Percentiles rank a stretch among this genome's conserved stretches.
phyloP scores from a whole-genome alignment of 768 basidiomycete genomes.

The Mycena amicta region DNA sequence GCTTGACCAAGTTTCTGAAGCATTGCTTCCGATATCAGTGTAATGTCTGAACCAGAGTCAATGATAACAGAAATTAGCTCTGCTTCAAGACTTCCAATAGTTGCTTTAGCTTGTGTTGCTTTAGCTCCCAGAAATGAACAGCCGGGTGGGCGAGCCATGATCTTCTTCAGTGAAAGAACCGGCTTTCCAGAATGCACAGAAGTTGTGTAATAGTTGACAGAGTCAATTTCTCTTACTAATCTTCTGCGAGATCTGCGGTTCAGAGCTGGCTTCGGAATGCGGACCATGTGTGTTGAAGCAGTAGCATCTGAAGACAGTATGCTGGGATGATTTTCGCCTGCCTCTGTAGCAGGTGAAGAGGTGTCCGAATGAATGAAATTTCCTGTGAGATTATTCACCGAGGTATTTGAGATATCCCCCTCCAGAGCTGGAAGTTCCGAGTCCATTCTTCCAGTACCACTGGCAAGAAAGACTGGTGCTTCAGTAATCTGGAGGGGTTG shows the following conservation, averaged over 20 bases:
- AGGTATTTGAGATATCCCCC: not conserved
- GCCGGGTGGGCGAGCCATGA: slow-evolving; percentile 31
- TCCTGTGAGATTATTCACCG: not conserved
- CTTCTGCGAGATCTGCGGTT: slow-evolving; percentile 1
- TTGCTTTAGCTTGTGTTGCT: slow-evolving; percentile 23
- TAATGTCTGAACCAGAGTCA: slow-evolving; percentile 40
- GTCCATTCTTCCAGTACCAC: not conserved
- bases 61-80: slow-evolving; percentile 21
- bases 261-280: slow-evolving; percentile 4
- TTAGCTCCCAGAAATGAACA: slow-evolving; percentile 34
- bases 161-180: slow-evolving; percentile 21
- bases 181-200: slow-evolving; percentile 1
- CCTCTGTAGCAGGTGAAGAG: no score
- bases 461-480: not conserved
- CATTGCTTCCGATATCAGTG: slow-evolving; percentile 31
- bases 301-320: no score
- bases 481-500: slow-evolving; percentile 15
- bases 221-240: slow-evolving; percentile 4
- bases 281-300: not conserved
- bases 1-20: slow-evolving; percentile 5
- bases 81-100: slow-evolving; percentile 1
- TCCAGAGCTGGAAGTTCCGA: slow-evolving; percentile 1
- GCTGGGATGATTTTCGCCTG: no score
- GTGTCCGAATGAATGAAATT: no score
- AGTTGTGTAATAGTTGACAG: not conserved